phyloP scores from a whole-genome alignment of 2,329 filamentous ascomycete species.

The Fusarium sp. region DNA sequence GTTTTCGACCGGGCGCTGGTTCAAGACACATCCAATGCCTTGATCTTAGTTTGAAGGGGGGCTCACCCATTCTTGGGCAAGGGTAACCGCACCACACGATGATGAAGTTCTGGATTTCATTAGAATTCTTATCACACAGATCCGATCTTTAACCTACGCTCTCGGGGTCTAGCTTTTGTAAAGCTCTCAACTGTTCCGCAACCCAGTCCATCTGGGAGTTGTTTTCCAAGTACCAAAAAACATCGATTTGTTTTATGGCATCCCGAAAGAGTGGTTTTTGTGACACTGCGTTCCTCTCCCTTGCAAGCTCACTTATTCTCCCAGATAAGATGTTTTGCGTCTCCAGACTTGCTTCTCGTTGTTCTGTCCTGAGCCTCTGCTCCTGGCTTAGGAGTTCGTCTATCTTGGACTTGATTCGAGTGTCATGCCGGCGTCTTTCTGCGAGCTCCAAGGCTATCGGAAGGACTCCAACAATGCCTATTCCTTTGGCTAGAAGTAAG shows the following conservation, averaged over 20 bases:
- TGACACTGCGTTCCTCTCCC: not conserved
- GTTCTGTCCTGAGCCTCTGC: not conserved
- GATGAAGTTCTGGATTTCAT: conserved; percentile 1
- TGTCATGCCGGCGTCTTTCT: conserved; percentile 4
- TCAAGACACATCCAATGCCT: conserved; percentile 12
- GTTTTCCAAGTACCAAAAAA: conserved; percentile 17
- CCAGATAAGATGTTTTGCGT: not conserved
- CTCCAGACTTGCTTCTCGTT: not conserved
- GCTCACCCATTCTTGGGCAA: not conserved
- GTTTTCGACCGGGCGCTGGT: not conserved
- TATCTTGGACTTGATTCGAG: not conserved
- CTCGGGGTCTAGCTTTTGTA: conserved; percentile 1
- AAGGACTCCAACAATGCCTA: conserved; percentile 8
- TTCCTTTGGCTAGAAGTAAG: conserved; percentile 14
- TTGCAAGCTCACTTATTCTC: not conserved
- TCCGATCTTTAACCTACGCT: not conserved
- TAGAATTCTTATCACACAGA: not conserved
- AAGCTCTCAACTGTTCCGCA: not conserved
- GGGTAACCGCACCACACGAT: conserved; percentile 16
- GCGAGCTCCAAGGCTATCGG: not conserved
- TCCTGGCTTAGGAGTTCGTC: not conserved
- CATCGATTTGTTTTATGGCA: not conserved
- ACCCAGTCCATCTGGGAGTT: conserved; percentile 12
- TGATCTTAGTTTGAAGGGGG: not conserved
- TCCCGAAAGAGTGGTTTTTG: conserved; percentile 7